Conservation (phyloP, 2,329 filamentous ascomycete genomes). For the Daldinia sp. region DNA sequence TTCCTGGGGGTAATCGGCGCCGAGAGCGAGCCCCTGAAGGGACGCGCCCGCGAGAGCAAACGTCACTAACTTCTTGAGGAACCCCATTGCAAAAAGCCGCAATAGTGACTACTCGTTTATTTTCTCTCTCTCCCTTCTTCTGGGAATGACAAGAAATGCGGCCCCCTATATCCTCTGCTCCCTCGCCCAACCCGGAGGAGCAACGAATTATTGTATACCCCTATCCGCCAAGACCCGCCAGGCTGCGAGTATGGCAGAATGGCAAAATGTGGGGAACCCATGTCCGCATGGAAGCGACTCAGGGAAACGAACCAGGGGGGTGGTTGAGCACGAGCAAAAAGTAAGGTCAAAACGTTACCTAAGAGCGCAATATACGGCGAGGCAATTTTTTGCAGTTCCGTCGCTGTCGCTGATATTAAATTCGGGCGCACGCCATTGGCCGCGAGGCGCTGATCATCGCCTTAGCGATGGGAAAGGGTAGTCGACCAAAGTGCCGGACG, state of each 20-base stretch:
- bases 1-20: constrained; percentile 39
- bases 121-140: background rate
- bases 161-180: constrained; percentile 24
- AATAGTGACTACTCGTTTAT: constrained; percentile 13
- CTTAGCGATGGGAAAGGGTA: constrained; percentile 38
- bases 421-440: constrained; percentile 19
- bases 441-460: constrained; percentile 27
- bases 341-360: constrained; percentile 25
- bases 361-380: constrained; percentile 30
- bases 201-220: constrained; percentile 7
- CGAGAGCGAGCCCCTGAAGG: constrained; percentile 37
- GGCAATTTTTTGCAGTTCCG: constrained; percentile 17
- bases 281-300: constrained; percentile 25
- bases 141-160: constrained; percentile 4
- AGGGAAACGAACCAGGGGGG: constrained; percentile 14
- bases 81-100: constrained; percentile 35
- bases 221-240: constrained; percentile 31
- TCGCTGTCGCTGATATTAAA: constrained; percentile 28
- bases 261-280: constrained; percentile 34
- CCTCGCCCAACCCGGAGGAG: background rate
- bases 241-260: constrained; percentile 34
- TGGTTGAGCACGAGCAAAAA: constrained; percentile 19
- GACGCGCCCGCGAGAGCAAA: constrained; percentile 36
- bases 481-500: constrained; percentile 34
- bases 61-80: constrained; percentile 35